phyloP scores from a whole-genome alignment of 1,139 yeast species.

The Arxiozyma telluris region DNA sequence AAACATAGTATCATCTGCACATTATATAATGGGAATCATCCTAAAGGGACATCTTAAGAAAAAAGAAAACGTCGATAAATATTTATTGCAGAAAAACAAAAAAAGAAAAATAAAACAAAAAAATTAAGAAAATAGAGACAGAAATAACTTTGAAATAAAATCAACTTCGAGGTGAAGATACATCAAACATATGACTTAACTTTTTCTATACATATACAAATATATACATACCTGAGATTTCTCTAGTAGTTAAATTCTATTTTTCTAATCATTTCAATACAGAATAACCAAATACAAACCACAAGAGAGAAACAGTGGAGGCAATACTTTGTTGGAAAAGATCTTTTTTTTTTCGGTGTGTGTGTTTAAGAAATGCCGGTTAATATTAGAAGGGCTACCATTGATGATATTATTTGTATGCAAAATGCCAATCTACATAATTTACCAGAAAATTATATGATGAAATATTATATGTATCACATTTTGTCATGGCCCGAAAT shows the following conservation, averaged over 20 bases:
- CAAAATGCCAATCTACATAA: constrained; percentile 91
- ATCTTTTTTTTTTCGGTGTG: not conserved
- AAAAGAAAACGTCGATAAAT: too few species aligned
- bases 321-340: not conserved
- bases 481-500: constrained; percentile 96
- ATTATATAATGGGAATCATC: too few species aligned
- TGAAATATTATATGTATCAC: constrained; percentile 91
- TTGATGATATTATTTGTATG: constrained; percentile 85
- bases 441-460: constrained; percentile 86
- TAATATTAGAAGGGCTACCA: constrained; percentile 81
- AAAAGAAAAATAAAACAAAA: too few species aligned
- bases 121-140: too few species aligned
- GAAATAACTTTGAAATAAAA: too few species aligned
- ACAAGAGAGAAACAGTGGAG: not conserved
- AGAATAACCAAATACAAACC: not conserved
- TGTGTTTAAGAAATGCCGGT: constrained; percentile 53
- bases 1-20: too few species aligned
- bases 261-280: too few species aligned
- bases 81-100: not conserved
- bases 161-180: not conserved
- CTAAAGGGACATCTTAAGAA: too few species aligned
- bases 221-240: too few species aligned
- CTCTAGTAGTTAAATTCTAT: not conserved
- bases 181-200: not conserved
- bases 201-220: too few species aligned